Evolutionary conservation across 2,329 filamentous ascomycete genomes (phyloP), one percentile per base, ranked within the genome.

Genomic region (Colletotrichum viniferum): DNA sequence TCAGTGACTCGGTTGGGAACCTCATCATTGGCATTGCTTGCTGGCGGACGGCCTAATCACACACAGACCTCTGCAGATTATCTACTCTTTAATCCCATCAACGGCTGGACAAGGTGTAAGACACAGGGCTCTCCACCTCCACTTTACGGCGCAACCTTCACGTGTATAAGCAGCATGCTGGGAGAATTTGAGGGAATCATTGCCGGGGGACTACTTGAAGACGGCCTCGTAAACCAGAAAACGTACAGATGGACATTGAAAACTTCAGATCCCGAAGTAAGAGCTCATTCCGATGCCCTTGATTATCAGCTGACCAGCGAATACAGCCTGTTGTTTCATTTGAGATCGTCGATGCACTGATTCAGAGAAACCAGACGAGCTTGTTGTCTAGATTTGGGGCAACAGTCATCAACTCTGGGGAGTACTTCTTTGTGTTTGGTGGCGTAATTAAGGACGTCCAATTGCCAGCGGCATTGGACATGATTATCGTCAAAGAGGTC

Each of bases 171-270:
- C 13, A 43, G 70, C 73, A 61, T 34, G 56, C 79, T 84, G 28
- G 76, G 82, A 58, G 80, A 77, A 6, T 88, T 88, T 71, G 79
- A 83, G 58, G 96, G 96, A 1, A 82, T 96, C 3, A 79, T 97
- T 3, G 86, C 91, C 21, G 96, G 96, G 21, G 96, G 96, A 1
- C 93, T 97, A 80, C 87, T 88, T 26, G 84, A 85, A 52, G 88
- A 93, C 81, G 94, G 94, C 4, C 86, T 88, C 10, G 86, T 97
- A 16, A 84, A 91, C 24, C 85, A 89, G 56, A 90, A 93, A 73
- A 86, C 92, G 16, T 93, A 94, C 86, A 84, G 86, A 65, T 97
- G 95, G 94, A 86, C 84, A 60, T 80, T 94, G 67, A 84, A 86
- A 43, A 81, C 84, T 30, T 81, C 83, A n/a, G 80, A 83, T 58